Evolutionary conservation across 1,284 basidiomycete species (phyloP).

Genomic region (Meira miltonrushii): DNA sequence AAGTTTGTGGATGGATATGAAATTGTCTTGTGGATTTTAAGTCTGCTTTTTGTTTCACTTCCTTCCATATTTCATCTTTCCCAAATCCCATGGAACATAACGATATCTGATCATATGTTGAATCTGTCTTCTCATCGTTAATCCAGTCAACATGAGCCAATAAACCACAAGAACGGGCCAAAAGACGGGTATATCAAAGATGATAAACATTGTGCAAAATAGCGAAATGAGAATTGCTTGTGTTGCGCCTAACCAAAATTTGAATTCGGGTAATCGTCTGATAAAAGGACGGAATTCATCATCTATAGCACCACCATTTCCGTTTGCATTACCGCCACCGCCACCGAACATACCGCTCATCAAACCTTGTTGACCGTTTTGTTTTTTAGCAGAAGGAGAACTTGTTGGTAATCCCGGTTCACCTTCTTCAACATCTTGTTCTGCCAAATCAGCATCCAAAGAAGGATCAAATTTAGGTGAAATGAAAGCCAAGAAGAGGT

Average conservation of each 20-base stretch:
- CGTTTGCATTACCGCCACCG: conserved; percentile 58
- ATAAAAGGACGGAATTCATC: conserved; percentile 70
- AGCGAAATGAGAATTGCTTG: conserved; percentile 78
- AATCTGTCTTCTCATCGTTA: conserved; percentile 54
- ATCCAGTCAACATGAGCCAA: conserved; percentile 53
- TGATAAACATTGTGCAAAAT: conserved; percentile 51
- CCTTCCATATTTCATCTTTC: conserved; percentile 11
- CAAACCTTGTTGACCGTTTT: conserved; percentile 26
- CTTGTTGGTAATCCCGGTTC: conserved; percentile 57
- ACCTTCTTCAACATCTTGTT: conserved; percentile 92
- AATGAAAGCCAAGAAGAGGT: conserved; percentile 74
- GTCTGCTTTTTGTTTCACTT: background rate
- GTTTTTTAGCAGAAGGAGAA: conserved; percentile 18
- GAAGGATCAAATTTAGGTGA: conserved; percentile 95
- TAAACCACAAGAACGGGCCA: conserved; percentile 96
- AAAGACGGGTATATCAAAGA: conserved; percentile 92
- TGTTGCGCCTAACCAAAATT: conserved; percentile 82
- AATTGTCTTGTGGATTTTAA: too few species aligned
- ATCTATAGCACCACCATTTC: conserved; percentile 18
- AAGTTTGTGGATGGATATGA: too few species aligned
- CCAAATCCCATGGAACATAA: conserved; percentile 53
- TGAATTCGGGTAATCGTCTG: conserved; percentile 88
- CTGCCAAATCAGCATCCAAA: conserved; percentile 82
- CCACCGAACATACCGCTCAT: conserved; percentile 56
- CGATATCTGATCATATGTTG: conserved; percentile 97